Conservation (phyloP, 495 filamentous ascomycete species). For the Thermothielavioides terrestris region DNA sequence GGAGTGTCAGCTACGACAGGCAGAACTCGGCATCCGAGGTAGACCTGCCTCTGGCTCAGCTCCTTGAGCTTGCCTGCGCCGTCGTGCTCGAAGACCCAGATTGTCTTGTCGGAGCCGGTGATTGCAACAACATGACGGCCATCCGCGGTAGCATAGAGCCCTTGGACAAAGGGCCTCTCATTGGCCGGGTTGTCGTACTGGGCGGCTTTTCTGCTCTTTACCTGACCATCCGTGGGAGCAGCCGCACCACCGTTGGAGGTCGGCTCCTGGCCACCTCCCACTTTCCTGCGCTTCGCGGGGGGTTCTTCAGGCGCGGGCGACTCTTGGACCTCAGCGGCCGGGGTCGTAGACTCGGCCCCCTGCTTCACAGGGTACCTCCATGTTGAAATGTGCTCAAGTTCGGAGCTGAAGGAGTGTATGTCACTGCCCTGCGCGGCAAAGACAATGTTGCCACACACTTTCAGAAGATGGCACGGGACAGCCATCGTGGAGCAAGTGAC, state of each 20-base stretch:
- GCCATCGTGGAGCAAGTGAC: constrained; percentile 15
- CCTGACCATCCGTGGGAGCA: background rate
- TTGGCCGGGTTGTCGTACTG: constrained; percentile 6
- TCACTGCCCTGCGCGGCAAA: constrained; percentile 35
- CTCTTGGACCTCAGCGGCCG: constrained; percentile 1
- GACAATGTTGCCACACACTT: constrained; percentile 28
- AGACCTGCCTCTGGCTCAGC: constrained; percentile 61
- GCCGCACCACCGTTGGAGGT: constrained; percentile 3
- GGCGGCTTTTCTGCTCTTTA: constrained; percentile 10
- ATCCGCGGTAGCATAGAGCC: constrained; percentile 49
- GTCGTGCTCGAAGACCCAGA: constrained; percentile 69
- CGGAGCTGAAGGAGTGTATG: constrained; percentile 34
- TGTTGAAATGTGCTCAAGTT: constrained; percentile 29
- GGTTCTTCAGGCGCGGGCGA: constrained; percentile 21
- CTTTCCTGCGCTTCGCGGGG: constrained; percentile 24
- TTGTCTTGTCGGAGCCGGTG: constrained; percentile 81
- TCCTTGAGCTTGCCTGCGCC: constrained; percentile 52
- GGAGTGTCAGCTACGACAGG: background rate
- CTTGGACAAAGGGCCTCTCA: constrained; percentile 39
- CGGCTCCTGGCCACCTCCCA: constrained; percentile 10
- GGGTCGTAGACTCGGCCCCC: constrained; percentile 1
- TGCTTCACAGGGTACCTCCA: constrained; percentile 31
- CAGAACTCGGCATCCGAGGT: background rate
- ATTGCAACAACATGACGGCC: constrained; percentile 62
- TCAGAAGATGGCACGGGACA: constrained; percentile 37